Evolutionary conservation across 345 rosid genomes (phyloP).

Genomic region (Syzygium aromaticum): DNA sequence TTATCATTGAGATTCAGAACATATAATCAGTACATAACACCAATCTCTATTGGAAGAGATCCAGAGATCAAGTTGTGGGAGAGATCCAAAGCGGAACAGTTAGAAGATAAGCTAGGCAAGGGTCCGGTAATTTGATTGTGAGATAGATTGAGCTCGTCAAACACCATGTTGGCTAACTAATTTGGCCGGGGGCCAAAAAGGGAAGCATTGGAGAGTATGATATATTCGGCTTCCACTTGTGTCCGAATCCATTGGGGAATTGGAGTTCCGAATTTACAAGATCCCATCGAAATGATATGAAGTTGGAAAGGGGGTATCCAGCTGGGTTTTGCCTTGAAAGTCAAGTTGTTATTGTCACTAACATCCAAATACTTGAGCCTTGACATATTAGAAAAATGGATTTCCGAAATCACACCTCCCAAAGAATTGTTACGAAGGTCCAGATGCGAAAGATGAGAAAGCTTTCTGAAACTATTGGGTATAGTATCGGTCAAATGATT

Average conservation of each 20-base stretch:
- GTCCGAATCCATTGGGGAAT: not conserved
- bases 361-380: not conserved
- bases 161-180: not conserved
- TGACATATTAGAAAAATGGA: slow-evolving; percentile 3
- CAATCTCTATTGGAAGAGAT: not conserved
- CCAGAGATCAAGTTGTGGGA: not conserved
- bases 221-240: not conserved
- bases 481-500: not conserved
- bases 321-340: not conserved
- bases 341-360: not conserved
- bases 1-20: not conserved
- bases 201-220: not conserved
- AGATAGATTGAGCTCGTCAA: not conserved
- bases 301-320: too few species aligned
- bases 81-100: not conserved
- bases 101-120: not conserved
- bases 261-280: not conserved
- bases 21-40: not conserved
- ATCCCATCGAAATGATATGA: too few species aligned
- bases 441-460: too few species aligned
- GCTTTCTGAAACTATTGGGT: too few species aligned
- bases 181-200: not conserved
- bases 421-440: not conserved
- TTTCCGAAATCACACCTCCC: slow-evolving; percentile 1
- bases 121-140: not conserved